Conservation (phyloP, 345 rosid genomes). For the Eucalyptus camaldulensis region DNA sequence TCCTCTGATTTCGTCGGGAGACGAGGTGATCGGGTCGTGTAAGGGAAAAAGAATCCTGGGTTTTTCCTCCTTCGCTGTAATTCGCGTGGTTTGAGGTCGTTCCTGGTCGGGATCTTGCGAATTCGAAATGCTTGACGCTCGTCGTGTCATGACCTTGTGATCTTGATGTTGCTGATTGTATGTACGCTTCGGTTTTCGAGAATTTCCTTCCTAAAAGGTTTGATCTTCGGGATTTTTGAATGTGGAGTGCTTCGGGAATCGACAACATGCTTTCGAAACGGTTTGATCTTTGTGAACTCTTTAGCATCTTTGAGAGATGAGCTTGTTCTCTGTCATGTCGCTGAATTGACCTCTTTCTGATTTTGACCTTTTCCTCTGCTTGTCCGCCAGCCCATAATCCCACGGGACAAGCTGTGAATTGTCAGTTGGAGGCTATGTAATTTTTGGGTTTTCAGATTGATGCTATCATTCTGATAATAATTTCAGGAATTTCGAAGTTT, state of each 20-base stretch:
- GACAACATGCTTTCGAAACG: not conserved
- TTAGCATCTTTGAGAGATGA: not conserved
- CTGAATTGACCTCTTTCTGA: not conserved
- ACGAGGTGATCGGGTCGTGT: not conserved
- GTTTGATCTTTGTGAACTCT: not conserved
- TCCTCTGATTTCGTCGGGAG: not conserved
- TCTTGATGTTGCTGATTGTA: not conserved
- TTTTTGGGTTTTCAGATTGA: not conserved
- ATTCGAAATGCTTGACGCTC: not conserved
- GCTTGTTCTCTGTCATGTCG: not conserved
- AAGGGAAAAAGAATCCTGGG: not conserved
- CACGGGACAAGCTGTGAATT: not conserved
- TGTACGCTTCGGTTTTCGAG: not conserved
- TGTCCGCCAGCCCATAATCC: not conserved
- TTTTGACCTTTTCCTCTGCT: not conserved
- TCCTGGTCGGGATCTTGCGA: not conserved
- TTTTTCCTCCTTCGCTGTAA: not conserved
- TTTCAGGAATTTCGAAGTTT: not conserved
- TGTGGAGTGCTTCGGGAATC: not conserved
- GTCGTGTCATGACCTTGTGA: not conserved
- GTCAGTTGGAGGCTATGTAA: not conserved
- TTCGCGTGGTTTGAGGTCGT: not conserved
- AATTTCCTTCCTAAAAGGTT: not conserved
- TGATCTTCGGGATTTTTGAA: not conserved
- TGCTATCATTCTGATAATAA: not conserved